These are phyloP conservation scores for Arthrobotrys sphaeroides DNA, from an alignment of 2,329 filamentous ascomycete genomes.

Conservation along the genomic window DNA sequence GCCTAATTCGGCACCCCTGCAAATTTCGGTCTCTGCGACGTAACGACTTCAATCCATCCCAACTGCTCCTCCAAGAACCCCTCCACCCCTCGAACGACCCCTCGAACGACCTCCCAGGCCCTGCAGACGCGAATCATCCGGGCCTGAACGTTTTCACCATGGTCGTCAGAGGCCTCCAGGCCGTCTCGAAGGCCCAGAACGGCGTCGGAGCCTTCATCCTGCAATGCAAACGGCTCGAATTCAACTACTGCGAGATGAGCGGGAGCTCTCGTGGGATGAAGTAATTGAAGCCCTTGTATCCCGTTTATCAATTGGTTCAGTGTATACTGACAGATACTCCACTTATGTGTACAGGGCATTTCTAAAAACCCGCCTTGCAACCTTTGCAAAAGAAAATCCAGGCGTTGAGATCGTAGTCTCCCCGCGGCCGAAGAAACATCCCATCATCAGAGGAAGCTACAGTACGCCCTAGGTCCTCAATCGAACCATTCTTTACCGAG, in stretches of 20 bases:
- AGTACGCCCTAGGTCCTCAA: constrained; percentile 60
- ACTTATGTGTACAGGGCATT: constrained; percentile 71
- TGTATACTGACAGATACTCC: not conserved
- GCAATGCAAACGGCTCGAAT: constrained; percentile 93
- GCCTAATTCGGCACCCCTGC: constrained; percentile 21
- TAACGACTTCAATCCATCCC: not conserved
- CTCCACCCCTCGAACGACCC: not conserved
- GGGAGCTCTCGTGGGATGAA: constrained; percentile 96
- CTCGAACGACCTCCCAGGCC: constrained; percentile 4
- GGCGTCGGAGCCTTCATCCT: constrained; percentile 96
- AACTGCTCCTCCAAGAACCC: not conserved
- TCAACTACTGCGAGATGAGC: constrained; percentile 97
- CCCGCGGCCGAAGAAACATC: constrained; percentile 87
- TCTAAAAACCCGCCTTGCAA: constrained; percentile 77
- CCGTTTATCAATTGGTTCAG: not conserved
- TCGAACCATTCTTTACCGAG: not conserved
- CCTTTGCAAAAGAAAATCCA: constrained; percentile 83
- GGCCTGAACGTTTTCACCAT: constrained; percentile 32
- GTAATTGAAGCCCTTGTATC: constrained; percentile 65
- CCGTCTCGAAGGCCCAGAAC: constrained; percentile 71
- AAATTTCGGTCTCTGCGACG: constrained; percentile 39
- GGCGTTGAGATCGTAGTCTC: constrained; percentile 91
- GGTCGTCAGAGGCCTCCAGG: constrained; percentile 54
- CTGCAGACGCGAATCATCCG: not conserved
- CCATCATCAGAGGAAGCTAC: constrained; percentile 87